Percentiles rank a stretch among this genome's conserved stretches.
phyloP scores from a whole-genome alignment of 257 asterid species.

The Primulina huaijiensis region DNA sequence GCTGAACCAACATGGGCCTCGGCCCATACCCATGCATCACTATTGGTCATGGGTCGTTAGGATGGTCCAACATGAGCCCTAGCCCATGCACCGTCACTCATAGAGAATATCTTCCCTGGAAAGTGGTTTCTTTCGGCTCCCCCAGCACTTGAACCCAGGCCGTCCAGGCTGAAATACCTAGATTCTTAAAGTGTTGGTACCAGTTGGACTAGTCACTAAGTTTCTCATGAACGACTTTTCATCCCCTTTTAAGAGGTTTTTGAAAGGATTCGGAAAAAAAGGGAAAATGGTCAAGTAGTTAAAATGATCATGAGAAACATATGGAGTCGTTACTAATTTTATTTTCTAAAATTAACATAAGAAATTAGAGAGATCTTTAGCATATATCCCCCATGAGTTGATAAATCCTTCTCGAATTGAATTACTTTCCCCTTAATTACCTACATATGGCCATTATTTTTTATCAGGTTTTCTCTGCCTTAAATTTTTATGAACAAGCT shows the following conservation, averaged over 20 bases:
- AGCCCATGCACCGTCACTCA: too few relatives aligned
- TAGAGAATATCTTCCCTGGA: too few relatives aligned
- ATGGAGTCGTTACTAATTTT: not conserved
- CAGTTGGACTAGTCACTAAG: not conserved
- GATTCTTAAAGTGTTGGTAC: too few relatives aligned
- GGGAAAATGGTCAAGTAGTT: constrained; percentile 10
- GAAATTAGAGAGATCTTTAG: not conserved
- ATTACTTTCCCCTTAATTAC: not conserved
- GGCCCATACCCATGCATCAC: too few relatives aligned
- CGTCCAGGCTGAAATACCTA: too few relatives aligned
- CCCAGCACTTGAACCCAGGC: too few relatives aligned
- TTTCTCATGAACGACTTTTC: not conserved
- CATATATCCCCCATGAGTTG: not conserved
- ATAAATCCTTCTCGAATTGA: constrained; percentile 5
- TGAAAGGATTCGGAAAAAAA: not conserved
- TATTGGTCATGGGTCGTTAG: too few relatives aligned
- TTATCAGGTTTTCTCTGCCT: constrained; percentile 8
- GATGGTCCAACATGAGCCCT: too few relatives aligned
- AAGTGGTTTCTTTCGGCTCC: too few relatives aligned
- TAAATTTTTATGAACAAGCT: constrained; percentile 1
- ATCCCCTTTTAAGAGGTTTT: not conserved
- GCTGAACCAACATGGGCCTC: too few relatives aligned
- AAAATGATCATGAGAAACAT: not conserved
- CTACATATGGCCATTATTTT: too few relatives aligned
- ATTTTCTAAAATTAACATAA: not conserved